These are phyloP conservation scores for Hansenula lynferdii DNA, from an alignment of 1,139 yeast genomes.

Conservation along the genomic window DNA sequence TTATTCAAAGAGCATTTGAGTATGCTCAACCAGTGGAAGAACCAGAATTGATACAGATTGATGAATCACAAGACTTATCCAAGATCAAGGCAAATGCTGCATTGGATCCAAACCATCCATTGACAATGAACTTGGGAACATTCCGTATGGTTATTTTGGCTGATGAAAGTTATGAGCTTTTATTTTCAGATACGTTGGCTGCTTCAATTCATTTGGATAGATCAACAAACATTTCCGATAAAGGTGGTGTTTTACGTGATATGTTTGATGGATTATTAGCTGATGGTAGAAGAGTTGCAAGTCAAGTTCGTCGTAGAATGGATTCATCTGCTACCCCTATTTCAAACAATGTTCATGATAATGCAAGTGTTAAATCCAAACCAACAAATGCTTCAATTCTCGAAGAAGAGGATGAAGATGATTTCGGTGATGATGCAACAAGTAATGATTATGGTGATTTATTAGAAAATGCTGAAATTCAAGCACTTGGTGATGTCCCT, in stretches of 20 bases:
- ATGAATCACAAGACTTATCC: slow-evolving; percentile 18
- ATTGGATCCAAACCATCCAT: slow-evolving; percentile 73
- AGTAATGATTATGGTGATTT: slow-evolving; percentile 43
- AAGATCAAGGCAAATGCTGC: slow-evolving; percentile 65
- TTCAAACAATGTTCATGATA: slow-evolving; percentile 4
- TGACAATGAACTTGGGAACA: slow-evolving; percentile 75
- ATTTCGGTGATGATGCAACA: slow-evolving; percentile 41
- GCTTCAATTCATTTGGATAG: slow-evolving; percentile 64
- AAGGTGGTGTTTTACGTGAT: slow-evolving; percentile 66
- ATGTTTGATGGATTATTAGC: slow-evolving; percentile 90
- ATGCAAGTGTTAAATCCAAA: slow-evolving; percentile 7
- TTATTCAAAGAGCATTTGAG: slow-evolving; percentile 84
- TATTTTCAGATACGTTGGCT: slow-evolving; percentile 66
- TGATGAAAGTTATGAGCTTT: slow-evolving; percentile 85
- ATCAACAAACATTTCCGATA: slow-evolving; percentile 43
- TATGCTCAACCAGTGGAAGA: slow-evolving; percentile 75
- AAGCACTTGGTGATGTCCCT: slow-evolving; percentile 27
- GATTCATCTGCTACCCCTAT: slow-evolving; percentile 40
- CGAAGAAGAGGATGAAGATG: slow-evolving; percentile 40
- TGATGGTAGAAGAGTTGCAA: slow-evolving; percentile 88
- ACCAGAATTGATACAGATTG: slow-evolving; percentile 33
- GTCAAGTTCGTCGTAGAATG: slow-evolving; percentile 80
- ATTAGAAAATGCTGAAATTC: slow-evolving; percentile 41
- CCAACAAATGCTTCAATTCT: slow-evolving; percentile 6
- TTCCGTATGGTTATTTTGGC: slow-evolving; percentile 94